Evolutionary conservation across 2,329 filamentous ascomycete genomes (phyloP), one percentile per base, ranked within the genome.

Genomic region (Laburnicola sp.): DNA sequence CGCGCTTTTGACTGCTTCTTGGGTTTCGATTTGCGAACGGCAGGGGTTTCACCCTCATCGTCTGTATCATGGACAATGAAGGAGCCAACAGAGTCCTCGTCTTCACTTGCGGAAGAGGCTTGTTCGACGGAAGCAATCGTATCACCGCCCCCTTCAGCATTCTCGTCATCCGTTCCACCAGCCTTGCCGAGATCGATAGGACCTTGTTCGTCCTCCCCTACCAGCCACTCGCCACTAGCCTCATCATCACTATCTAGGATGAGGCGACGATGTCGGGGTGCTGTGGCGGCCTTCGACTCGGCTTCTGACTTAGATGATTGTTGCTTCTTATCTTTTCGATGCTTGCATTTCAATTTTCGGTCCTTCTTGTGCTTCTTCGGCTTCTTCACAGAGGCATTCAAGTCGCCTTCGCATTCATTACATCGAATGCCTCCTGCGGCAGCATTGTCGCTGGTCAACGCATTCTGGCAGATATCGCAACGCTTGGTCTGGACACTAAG

Each of bases 101-200:
- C 78, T 25, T 82, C 83, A 6, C 81, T 82, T 2, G 82, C 80
- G 34, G 86, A 88, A 61, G 80, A 81, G 4, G 83, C 78, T 23
- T 86, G 89, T 63, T 94, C 88, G 27, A 88, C 84, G 0, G 86
- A 85, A 32, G 82, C 82, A 43, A 96, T 79, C 69, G 84, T 90
- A 50, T 95, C 89, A 22, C 91, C 92, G 3, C 87, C 90, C 2
- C 91, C 91, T 68, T 96, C 92, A 2, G 88, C 89, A 66, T 96
- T 84, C 70, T 96, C 91, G 56, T 96, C 90, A 45, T 91, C 88
- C n/a, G 84, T 83, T 3, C 89, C 90, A n/a, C 90, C 91, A 38
- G 89, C 88, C 67, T 86, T 88, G 41, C 88, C 89, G 11, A 92
- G 78, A n/a, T 78, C 77, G 3, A 86, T 66, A 1, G 78, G 67